Conservation (phyloP, 176 grass and related monocot genomes). For the Triticum dicoccoides region DNA sequence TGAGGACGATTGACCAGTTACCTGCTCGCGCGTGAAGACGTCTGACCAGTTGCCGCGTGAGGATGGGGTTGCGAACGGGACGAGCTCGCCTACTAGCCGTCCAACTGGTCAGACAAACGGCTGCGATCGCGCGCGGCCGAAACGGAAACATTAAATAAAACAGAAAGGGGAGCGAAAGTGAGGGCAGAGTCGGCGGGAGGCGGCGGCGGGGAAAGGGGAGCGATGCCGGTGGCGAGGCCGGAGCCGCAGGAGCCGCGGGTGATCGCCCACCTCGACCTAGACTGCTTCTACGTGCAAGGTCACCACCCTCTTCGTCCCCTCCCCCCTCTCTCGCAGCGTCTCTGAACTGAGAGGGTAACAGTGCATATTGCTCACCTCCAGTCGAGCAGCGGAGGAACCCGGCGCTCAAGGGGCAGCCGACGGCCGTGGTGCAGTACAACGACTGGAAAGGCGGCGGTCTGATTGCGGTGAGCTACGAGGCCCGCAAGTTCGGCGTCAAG, state of each 20-base stretch:
- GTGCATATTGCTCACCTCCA: not conserved
- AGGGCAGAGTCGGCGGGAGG: constrained; percentile 4
- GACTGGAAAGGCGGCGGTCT: constrained; percentile 85
- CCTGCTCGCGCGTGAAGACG: too few species aligned
- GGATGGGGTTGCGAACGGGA: not conserved
- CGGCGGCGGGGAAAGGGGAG: not conserved
- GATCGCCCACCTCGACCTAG: constrained; percentile 90
- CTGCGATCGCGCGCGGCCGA: not conserved
- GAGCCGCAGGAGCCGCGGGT: constrained; percentile 78
- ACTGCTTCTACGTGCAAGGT: constrained; percentile 99
- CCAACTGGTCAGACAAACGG: not conserved
- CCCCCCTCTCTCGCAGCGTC: not conserved
- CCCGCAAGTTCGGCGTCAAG: constrained; percentile 83
- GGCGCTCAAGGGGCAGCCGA: constrained; percentile 68
- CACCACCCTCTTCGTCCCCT: not conserved
- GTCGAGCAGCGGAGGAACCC: constrained; percentile 85
- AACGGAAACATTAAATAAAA: not conserved
- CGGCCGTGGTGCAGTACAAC: constrained; percentile 96
- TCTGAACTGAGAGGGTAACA: constrained; percentile 2
- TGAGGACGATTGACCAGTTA: too few species aligned
- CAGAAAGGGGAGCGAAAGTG: not conserved
- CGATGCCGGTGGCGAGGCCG: constrained; percentile 77
- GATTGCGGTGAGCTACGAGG: constrained; percentile 97
- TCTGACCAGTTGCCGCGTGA: not conserved
- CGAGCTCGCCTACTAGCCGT: not conserved